Conservation (phyloP, 768 basidiomycete species). For the Termitomyces sp. region DNA sequence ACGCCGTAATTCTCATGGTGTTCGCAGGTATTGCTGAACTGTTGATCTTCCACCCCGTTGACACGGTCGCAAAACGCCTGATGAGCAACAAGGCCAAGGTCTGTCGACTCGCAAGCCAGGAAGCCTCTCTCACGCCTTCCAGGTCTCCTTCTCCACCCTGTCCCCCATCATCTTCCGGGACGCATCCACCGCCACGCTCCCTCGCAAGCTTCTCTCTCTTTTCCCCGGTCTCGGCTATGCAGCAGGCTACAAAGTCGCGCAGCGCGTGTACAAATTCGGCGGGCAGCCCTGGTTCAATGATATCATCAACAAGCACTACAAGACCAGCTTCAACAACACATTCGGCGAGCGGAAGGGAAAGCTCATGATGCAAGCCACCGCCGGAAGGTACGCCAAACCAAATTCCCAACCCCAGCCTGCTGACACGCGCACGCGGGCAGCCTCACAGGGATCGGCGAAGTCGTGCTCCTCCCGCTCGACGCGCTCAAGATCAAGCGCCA, state of each 20-base stretch:
- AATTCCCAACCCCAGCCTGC: neutral
- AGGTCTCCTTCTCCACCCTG: conserved; percentile 62
- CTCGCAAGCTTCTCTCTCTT: conserved; percentile 76
- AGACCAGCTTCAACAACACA: conserved; percentile 68
- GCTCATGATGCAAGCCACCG: conserved; percentile 91
- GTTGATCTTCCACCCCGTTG: conserved; percentile 91
- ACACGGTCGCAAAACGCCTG: conserved; percentile 96
- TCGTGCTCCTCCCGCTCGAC: conserved; percentile 95
- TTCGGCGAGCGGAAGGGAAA: conserved; percentile 96
- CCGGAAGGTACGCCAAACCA: conserved; percentile 87
- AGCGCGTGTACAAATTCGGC: conserved; percentile 96
- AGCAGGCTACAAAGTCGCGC: conserved; percentile 94
- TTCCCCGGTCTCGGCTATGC: conserved; percentile 98
- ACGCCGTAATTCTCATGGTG: neutral
- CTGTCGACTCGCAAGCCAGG: neutral
- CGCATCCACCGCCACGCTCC: conserved; percentile 60
- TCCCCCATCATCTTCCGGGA: conserved; percentile 87
- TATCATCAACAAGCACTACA: conserved; percentile 77
- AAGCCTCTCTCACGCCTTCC: neutral
- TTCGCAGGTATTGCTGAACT: conserved; percentile 86
- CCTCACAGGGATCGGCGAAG: conserved; percentile 88
- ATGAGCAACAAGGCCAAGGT: conserved; percentile 97
- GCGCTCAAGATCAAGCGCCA: conserved; percentile 98
- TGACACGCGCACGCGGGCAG: conserved; percentile 21
- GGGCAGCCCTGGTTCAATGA: conserved; percentile 99